Base-by-base conservation (phyloP, 2,329 filamentous ascomycete species). In the Botrytis aclada region DNA sequence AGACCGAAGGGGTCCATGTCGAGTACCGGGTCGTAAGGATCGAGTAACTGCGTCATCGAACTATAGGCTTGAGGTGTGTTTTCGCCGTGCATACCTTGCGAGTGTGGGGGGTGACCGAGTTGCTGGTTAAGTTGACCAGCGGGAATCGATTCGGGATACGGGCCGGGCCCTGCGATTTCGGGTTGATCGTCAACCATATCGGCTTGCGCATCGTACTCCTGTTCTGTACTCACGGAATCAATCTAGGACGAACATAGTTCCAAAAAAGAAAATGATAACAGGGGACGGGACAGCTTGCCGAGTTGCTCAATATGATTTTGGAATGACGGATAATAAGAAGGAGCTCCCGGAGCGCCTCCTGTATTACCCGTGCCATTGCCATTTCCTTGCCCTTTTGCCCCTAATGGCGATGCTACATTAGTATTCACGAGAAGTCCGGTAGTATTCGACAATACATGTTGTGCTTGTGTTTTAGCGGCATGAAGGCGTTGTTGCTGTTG, bases 1-100 rank as follows among this genome's bases (percentile, higher is more conserved):
- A 98, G 86, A 20, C 95, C 95, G 79, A 98, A 98, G 0, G 95
- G 95, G 82, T 98, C 95, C 82, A 94, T 93, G 81, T 98, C 95
- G 66, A 97, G 85, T 83, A 94, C 93, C 29, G 94, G 92, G 79
- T 98, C 95, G 80, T 93, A 97, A 22, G 89, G 86, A 77, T 91
- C 89, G 79, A 92, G 87, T 54, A 90, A 84, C 71, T 76, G 82
- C 65, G 80, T 80, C 77, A 83, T 81, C 29, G 81, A 80, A 45
- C 77, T 78, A 73, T 82, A 84, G 34, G 80, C 82, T 72, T 85
- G 83, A 71, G 83, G 76, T 32, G 81, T 81, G 73, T 82, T 83
- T 32, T 81, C 78, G 47, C 78, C 74, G 63, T 83, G 83, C 73
- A 83, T 81, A 16, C 82, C 79, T 73, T 84, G 80, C 39, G 82